Evolutionary conservation across 2,329 filamentous ascomycete species (phyloP), one percentile per base, ranked within the genome.

Genomic region (Fusarium chlamydosporum): DNA sequence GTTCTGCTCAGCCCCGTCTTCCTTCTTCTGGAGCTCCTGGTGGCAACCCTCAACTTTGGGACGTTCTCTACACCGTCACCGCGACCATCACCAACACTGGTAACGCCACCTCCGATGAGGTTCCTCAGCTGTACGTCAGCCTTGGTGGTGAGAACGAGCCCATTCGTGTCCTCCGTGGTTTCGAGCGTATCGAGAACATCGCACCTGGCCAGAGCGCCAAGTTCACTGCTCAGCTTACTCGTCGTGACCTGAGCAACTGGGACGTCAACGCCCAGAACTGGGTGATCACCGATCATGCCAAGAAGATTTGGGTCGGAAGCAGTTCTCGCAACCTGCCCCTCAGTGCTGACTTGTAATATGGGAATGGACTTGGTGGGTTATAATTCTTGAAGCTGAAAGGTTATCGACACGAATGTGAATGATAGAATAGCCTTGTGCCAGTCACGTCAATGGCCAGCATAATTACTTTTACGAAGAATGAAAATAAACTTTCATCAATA

Each of bases 231-330:
- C 85, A 89, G 16, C 79, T 97, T 56, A 94, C 89, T 7, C 86
- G 94, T 38, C 89, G 93, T 58, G 95, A 97, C 75, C 72, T 97
- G 57, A 93, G 91, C 77, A 96, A 94, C 82, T 97, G 95, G 94
- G 92, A 97, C 71, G 82, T 87, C 1, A 84, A 76, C 2, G 77
- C 81, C n/a, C 94, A 97, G 84, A 90, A 97, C 82, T 98, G 95
- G 94, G 86, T 93, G 45, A 73, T 88, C n/a, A 83, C 80, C 10
- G 71, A 80, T 18, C 74, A 79, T 46, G 74, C 82, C 58, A 89
- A 89, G 82, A 87, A 77, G 56, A 82, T 86, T 13, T 86, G 77
- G 65, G 84, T 89, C 9, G 86, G 86, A 4, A 79, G 82, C 69
- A 87, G 84, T 73, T 88, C 86, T 58, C 79, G 86, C 50, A 82